phyloP scores from a whole-genome alignment of 495 filamentous ascomycete species.

The Massariosphaeria phaeospora region DNA sequence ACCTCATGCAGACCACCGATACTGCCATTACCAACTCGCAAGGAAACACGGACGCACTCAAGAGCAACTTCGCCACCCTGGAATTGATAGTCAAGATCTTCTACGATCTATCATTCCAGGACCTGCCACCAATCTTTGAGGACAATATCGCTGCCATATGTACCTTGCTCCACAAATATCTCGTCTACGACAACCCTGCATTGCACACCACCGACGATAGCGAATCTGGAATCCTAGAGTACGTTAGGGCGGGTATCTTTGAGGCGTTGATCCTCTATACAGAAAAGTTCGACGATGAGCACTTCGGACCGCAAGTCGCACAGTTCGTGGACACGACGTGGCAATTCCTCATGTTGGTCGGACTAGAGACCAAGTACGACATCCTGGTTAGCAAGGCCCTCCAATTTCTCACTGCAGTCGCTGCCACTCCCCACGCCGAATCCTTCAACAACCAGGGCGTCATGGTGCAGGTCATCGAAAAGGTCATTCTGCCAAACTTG shows the following conservation, averaged over 20 bases:
- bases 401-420: conserved; percentile 87
- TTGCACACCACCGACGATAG: conserved; percentile 78
- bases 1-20: conserved; percentile 76
- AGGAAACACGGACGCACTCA: conserved; percentile 64
- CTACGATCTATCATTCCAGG: conserved; percentile 93
- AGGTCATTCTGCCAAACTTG: conserved; percentile 91
- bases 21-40: conserved; percentile 68
- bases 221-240: conserved; percentile 78
- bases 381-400: conserved; percentile 90
- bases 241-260: conserved; percentile 86
- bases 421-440: conserved; percentile 69
- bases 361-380: conserved; percentile 86
- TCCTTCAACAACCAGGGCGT: conserved; percentile 76
- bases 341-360: conserved; percentile 80
- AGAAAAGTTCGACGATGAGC: conserved; percentile 88
- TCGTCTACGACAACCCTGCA: conserved; percentile 78
- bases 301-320: conserved; percentile 70
- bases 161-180: conserved; percentile 80
- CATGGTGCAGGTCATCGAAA: conserved; percentile 79
- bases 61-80: conserved; percentile 72
- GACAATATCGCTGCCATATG: conserved; percentile 73
- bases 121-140: conserved; percentile 89
- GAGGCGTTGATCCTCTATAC: conserved; percentile 80
- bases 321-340: conserved; percentile 85
- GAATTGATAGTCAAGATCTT: conserved; percentile 84